phyloP scores from a whole-genome alignment of 805 yeast species.

The Ogataea naganishii region DNA sequence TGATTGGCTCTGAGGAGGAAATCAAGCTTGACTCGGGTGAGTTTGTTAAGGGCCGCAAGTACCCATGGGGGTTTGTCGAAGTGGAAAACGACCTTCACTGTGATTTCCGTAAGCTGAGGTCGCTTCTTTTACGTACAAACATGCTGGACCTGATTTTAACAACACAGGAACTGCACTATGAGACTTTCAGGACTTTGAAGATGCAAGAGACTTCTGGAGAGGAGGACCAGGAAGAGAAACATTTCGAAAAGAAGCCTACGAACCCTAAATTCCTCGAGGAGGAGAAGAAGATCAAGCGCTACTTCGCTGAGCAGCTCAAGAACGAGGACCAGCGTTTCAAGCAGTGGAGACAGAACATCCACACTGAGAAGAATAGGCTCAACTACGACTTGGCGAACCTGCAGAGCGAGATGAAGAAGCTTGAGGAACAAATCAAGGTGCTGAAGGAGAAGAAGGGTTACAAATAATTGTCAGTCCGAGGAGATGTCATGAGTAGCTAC shows the following conservation, averaged over 20 bases:
- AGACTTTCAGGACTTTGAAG: conserved; percentile 66
- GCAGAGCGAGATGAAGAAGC: conserved; percentile 63
- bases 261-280: conserved; percentile 96
- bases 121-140: conserved; percentile 70
- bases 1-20: conserved; percentile 70
- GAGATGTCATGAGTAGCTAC: no score
- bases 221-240: conserved; percentile 15
- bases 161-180: conserved; percentile 77
- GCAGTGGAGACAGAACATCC: conserved; percentile 97
- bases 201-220: conserved; percentile 38
- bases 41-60: conserved; percentile 68
- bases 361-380: conserved; percentile 87
- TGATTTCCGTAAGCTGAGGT: conserved; percentile 76
- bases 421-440: conserved; percentile 68
- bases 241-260: conserved; percentile 45
- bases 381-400: conserved; percentile 90
- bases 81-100: conserved; percentile 91
- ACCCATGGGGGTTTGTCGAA: conserved; percentile 97
- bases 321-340: conserved; percentile 95
- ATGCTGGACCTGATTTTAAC: conserved; percentile 74
- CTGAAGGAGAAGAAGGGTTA: conserved; percentile 46
- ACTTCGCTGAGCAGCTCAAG: conserved; percentile 94
- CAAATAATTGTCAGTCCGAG: conserved; percentile 10
- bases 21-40: conserved; percentile 56
- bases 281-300: conserved; percentile 87